Conservation (phyloP, 2,329 filamentous ascomycete genomes). For the Trichoderma sp. region DNA sequence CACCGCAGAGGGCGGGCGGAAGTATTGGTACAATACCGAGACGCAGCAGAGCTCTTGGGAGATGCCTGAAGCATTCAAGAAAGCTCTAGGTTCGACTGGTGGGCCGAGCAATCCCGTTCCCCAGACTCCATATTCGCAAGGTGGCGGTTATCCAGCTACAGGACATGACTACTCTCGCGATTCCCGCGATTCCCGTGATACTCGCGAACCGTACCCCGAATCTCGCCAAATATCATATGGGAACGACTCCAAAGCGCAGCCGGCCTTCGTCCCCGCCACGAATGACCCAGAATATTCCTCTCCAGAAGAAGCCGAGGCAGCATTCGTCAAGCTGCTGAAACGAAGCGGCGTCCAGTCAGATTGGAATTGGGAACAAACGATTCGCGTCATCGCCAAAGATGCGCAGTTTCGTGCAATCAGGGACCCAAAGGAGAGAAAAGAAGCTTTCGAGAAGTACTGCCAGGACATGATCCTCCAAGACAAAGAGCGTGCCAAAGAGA, state of each 20-base stretch:
- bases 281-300: slow-evolving; percentile 78
- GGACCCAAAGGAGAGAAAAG: slow-evolving; percentile 85
- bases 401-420: slow-evolving; percentile 91
- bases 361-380: slow-evolving; percentile 89
- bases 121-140: slow-evolving; percentile 47
- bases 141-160: slow-evolving; percentile 42
- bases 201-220: slow-evolving; percentile 49
- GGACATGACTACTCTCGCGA: slow-evolving; percentile 44
- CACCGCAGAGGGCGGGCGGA: slow-evolving; percentile 78
- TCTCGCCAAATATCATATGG: slow-evolving; percentile 60
- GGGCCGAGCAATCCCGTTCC: slow-evolving; percentile 47
- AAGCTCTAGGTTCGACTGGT: slow-evolving; percentile 64
- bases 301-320: slow-evolving; percentile 85
- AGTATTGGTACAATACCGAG: slow-evolving; percentile 95
- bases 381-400: slow-evolving; percentile 84
- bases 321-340: slow-evolving; percentile 87
- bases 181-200: slow-evolving; percentile 28
- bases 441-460: slow-evolving; percentile 93
- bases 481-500: slow-evolving; percentile 91
- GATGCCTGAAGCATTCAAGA: slow-evolving; percentile 82
- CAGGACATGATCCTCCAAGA: slow-evolving; percentile 87
- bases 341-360: slow-evolving; percentile 84
- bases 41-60: slow-evolving; percentile 94
- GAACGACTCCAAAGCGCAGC: slow-evolving; percentile 58
- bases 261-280: slow-evolving; percentile 62